Base-by-base conservation (phyloP, 768 basidiomycete genomes). In the Lentinula detonsa region DNA sequence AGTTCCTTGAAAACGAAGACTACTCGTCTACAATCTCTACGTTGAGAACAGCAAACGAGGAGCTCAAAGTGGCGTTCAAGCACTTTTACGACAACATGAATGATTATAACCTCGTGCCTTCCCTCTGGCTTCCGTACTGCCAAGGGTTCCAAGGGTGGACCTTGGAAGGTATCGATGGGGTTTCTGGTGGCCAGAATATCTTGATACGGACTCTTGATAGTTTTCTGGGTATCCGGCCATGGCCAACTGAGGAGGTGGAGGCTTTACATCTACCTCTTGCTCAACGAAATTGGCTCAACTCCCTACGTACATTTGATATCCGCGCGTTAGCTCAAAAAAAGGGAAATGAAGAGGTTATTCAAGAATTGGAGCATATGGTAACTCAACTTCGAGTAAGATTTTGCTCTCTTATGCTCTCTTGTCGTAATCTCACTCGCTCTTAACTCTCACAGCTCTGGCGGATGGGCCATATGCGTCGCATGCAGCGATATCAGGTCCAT, bases 101-200 rank as follows among this genome's bases (percentile, higher is more conserved):
- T 46, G 64, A 65, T 40, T 35, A 51, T 18, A 62, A 65, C 43
- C 46, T 65, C 21, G 61, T 61, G 33, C 61, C 37, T 13, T 50
- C 57, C 4, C 28, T 62, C 28, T 65, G 64, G 64, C 56, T 62
- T 21, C 61, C 64, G 11, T 65, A 65, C 45, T 57, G 57, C 23
- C 64, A 65, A 58, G 64, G 64, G 33, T 59, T 54, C 33, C 61
- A 62, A 18, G 64, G 61, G 23, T 65, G 64, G 64, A 55, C 61
- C 10, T 45, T 65, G 46, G 64, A 60, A 15, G 64, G 59, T 23
- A 57, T 65, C 34, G 54, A 62, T 42, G 64, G 64, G 16, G 61
- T 60, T 39, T 62, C 61, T 8, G 64, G 61, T n/a, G 64, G 64
- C 9, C 64, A 65, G 48, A 53, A 57, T 4, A 53, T 65, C 28